phyloP scores from a whole-genome alignment of 1,139 yeast species.

The Scheffersomyces illinoinensis region DNA sequence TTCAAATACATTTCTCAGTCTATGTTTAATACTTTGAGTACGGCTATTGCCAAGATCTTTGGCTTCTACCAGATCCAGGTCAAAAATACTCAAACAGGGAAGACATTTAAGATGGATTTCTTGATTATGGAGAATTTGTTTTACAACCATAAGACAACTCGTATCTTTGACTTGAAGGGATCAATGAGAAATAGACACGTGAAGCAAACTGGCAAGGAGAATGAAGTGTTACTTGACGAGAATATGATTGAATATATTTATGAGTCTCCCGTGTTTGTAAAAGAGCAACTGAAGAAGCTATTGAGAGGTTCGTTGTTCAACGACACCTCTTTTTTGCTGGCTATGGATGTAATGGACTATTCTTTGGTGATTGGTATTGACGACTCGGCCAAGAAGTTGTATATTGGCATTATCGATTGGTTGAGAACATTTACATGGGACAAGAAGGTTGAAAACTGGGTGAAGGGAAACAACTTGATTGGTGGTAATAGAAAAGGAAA shows the following conservation, averaged over 20 bases:
- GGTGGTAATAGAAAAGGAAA: conserved; percentile 77
- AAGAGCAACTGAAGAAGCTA: conserved; percentile 86
- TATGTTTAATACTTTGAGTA: conserved; percentile 89
- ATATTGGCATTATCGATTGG: conserved; percentile 95
- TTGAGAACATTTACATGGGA: conserved; percentile 98
- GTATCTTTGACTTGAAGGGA: conserved; percentile 95
- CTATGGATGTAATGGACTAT: conserved; percentile 99
- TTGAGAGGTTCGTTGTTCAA: conserved; percentile 89
- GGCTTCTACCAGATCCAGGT: conserved; percentile 95
- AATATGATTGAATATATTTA: conserved; percentile 98
- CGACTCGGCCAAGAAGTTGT: conserved; percentile 60
- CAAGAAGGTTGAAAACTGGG: conserved; percentile 97
- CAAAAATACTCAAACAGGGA: conserved; percentile 73
- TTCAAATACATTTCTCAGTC: conserved; percentile 97
- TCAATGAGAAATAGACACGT: conserved; percentile 98
- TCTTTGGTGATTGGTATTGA: conserved; percentile 93
- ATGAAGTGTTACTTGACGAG: conserved; percentile 92
- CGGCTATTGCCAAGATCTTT: conserved; percentile 90
- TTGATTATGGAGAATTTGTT: conserved; percentile 95
- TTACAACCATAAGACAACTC: conserved; percentile 76
- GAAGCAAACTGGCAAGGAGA: conserved; percentile 92
- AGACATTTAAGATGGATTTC: conserved; percentile 82
- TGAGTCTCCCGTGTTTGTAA: conserved; percentile 91
- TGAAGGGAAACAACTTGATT: conserved; percentile 85
- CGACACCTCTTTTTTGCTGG: conserved; percentile 89